Conservation (phyloP, 1,284 basidiomycete genomes). For the Puccinia coronata region DNA sequence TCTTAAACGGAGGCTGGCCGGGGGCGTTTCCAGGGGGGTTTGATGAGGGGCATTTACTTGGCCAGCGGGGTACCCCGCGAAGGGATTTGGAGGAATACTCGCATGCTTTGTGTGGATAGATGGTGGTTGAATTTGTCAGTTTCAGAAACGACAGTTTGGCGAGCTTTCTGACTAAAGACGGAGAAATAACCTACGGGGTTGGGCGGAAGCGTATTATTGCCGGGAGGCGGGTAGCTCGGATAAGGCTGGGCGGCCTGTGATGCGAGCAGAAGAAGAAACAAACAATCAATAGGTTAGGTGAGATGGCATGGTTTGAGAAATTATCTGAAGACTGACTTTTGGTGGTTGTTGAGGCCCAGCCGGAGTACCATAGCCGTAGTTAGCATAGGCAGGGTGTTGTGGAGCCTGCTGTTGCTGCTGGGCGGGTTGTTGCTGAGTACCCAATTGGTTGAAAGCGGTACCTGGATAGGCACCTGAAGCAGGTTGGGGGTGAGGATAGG, state of each 20-base stretch:
- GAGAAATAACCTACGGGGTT: slow-evolving; percentile 7
- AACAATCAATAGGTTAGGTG: background rate
- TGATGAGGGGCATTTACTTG: slow-evolving; percentile 1
- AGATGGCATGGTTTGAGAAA: background rate
- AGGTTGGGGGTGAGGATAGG: slow-evolving; percentile 2
- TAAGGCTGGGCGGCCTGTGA: slow-evolving; percentile 27
- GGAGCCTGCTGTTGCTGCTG: slow-evolving; percentile 2
- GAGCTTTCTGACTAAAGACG: background rate
- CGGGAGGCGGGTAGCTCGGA: slow-evolving; percentile 20
- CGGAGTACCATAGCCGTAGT: slow-evolving; percentile 45
- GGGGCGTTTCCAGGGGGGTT: slow-evolving; percentile 20
- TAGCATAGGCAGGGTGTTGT: slow-evolving; percentile 46
- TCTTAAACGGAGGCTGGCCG: slow-evolving; percentile 39
- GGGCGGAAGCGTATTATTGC: slow-evolving; percentile 20
- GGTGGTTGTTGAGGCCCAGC: slow-evolving; percentile 37
- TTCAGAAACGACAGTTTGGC: background rate
- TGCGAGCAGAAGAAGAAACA: background rate
- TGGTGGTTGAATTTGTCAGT: background rate
- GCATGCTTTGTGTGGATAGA: background rate
- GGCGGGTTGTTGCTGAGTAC: slow-evolving; percentile 14
- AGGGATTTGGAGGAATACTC: slow-evolving; percentile 34
- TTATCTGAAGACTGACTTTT: slow-evolving; percentile 21
- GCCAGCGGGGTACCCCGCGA: slow-evolving; percentile 23
- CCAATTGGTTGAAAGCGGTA: no score
- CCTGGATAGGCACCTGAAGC: background rate